These are phyloP conservation scores for Puccinia polysora DNA, from an alignment of 1,284 basidiomycete species.

Conservation along the genomic window DNA sequence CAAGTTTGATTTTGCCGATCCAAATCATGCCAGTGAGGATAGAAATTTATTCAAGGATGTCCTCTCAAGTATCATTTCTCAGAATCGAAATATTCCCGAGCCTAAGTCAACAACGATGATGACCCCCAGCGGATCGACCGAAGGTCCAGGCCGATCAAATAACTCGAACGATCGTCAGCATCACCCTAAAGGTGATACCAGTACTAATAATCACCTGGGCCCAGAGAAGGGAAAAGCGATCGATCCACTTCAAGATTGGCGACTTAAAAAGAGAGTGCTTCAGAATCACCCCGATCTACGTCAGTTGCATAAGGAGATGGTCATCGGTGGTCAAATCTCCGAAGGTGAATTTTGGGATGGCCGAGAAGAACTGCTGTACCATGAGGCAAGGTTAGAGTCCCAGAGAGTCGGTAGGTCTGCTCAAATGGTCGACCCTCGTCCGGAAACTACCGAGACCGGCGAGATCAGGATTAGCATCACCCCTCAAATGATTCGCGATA, in stretches of 20 bases:
- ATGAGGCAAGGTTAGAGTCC: constrained; percentile 64
- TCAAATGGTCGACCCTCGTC: constrained; percentile 81
- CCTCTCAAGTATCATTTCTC: too few species aligned
- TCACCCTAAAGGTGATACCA: too few species aligned
- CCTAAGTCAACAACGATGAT: too few species aligned
- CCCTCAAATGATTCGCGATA: constrained; percentile 84
- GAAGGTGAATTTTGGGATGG: constrained; percentile 95
- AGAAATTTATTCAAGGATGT: too few species aligned
- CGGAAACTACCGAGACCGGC: constrained; percentile 71
- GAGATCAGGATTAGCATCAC: constrained; percentile 80
- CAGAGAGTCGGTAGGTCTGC: constrained; percentile 79
- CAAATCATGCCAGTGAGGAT: too few species aligned
- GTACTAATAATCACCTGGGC: too few species aligned
- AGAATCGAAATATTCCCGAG: too few species aligned
- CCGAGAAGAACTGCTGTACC: constrained; percentile 71
- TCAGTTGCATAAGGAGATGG: constrained; percentile 74
- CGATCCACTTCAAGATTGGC: constrained; percentile 50
- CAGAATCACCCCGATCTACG: constrained; percentile 70
- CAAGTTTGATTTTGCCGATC: too few species aligned
- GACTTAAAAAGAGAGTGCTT: constrained; percentile 71
- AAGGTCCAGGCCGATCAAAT: too few species aligned
- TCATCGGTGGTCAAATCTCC: constrained; percentile 74
- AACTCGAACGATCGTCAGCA: too few species aligned
- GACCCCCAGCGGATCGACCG: too few species aligned
- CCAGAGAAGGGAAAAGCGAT: constrained; percentile 44